Base-by-base conservation (phyloP, 2,329 filamentous ascomycete species). In the Trichoderma brevicompactum region DNA sequence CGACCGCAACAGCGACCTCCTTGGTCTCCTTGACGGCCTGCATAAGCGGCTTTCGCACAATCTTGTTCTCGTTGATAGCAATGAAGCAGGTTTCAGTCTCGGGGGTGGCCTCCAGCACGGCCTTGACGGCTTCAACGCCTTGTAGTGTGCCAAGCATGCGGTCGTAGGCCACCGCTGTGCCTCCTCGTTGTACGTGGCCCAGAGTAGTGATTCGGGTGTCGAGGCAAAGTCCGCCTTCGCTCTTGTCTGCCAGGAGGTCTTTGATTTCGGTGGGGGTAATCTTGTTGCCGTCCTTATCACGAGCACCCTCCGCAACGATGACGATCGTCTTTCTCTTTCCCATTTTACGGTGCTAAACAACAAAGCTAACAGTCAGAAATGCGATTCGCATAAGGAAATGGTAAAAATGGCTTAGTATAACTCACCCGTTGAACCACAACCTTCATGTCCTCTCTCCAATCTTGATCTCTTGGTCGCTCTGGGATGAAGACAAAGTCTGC, bases 311-410 rank as follows among this genome's bases (percentile, higher is more conserved):
- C 60, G 95, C 95, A 60, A 99, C 91, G 72, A 99, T 97, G 73
- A 99, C 94, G 72, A 98, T 98, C 1, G 95, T 98, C 83, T 97
- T 96, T 73, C 95, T 87, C 85, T 98, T 99, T 74, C 95, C 95
- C 74, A 92, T 85, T 68, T 85, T 83, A 70, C 95, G 89, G 80
- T 98, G 95, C 89, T 95, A 75, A 62, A 64, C 50, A 44, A 64
- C 70, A 38, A 34, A 15, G 17, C 0, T 13, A 7, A 1, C 13
- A 34, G 50, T 70, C 43, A 67, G 54, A 12, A 7, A 32, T 64
- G 55, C 48, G n/a, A 2, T 17, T n/a, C 28, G 9, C 13, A 41
- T n/a, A 13, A 8, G n/a, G 7, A 2, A n/a, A 41, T 4, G 23
- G 13, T 36, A 2, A 17, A 38, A 12, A 12, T 8, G 5, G 3